Base-by-base conservation (phyloP, 1,284 basidiomycete genomes). In the Cystobasidiaceae sp. region DNA sequence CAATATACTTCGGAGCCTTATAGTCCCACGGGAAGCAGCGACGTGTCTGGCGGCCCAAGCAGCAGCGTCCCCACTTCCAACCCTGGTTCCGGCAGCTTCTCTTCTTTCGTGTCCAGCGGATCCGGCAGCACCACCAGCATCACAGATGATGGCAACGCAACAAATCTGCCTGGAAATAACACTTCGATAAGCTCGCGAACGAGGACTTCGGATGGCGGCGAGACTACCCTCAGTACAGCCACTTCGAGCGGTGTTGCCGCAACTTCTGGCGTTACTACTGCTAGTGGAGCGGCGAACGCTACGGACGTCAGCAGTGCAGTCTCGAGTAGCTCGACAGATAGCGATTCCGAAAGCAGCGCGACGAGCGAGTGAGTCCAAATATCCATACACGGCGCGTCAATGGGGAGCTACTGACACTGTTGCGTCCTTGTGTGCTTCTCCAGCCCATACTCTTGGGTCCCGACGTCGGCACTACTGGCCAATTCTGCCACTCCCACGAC, bases 371-470 rank as follows among this genome's bases (percentile, higher is more conserved):
- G 27, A 7, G 50, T 52, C 8, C 13, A 30, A 13, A 7, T 23
- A 15, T 23, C 19, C 19, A 11, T 19, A 23, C 21, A 9, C n/a
- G 23, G 19, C 28, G 15, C 41, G 46, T 21, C 23, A 5, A 15
- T 49, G 21, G 32, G 25, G 13, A 49, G 43, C 9, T 30, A 19
- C 17, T 19, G 8, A 15, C 4, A 27, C 9, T 5, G 44, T 21
- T 17, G 13, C 33, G 34, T 55, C 34, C 51, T 34, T 28, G 21
- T 33, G 15, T 27, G 25, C 21, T n/a, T n/a, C n/a, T n/a, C n/a
- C 23, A 64, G 61, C 43, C 28, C 28, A 15, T 64, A 64, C 43
- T 52, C 61, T 23, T 64, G 46, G 41, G 61, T 64, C 23, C 61
- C 61, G 13, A 64, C 61, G 4, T 64, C 61, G 15, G 19, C 61